A percentile compares a stretch with the other conserved stretches of the same genome.
Evolutionary conservation across 306 rosid species (phyloP).

Genomic region (Rosa lucieae): DNA sequence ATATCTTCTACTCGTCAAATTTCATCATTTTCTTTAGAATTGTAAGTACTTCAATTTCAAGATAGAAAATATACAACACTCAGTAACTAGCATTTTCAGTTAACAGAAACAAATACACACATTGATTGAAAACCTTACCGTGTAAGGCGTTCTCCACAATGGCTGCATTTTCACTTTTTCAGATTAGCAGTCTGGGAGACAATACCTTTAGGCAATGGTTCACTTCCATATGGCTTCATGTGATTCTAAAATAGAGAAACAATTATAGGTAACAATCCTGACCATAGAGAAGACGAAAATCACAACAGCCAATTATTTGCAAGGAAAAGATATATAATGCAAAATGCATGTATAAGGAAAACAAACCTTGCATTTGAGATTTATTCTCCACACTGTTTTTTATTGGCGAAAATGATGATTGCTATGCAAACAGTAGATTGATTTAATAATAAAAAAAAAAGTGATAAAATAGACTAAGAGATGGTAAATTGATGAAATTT

Average conservation of each 20-base stretch:
- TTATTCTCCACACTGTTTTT: constrained; percentile 26
- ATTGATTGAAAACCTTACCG: constrained; percentile 17
- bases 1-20: too few species aligned
- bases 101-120: background rate
- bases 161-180: constrained; percentile 62
- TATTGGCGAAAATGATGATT: constrained; percentile 38
- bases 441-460: background rate
- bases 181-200: constrained; percentile 58
- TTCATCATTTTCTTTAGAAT: background rate
- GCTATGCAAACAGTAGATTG: constrained; percentile 29
- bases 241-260: constrained; percentile 55
- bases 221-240: constrained; percentile 71
- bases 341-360: constrained; percentile 1
- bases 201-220: constrained; percentile 75
- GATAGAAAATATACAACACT: background rate
- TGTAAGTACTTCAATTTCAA: background rate
- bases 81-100: background rate
- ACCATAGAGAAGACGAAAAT: background rate
- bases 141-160: constrained; percentile 45
- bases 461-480: background rate
- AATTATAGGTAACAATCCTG: constrained; percentile 25
- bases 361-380: constrained; percentile 65
- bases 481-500: background rate
- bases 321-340: background rate
- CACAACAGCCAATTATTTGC: background rate